Evolutionary conservation across 2,329 filamentous ascomycete species (phyloP).

Genomic region (Leptographium wingfieldii): DNA sequence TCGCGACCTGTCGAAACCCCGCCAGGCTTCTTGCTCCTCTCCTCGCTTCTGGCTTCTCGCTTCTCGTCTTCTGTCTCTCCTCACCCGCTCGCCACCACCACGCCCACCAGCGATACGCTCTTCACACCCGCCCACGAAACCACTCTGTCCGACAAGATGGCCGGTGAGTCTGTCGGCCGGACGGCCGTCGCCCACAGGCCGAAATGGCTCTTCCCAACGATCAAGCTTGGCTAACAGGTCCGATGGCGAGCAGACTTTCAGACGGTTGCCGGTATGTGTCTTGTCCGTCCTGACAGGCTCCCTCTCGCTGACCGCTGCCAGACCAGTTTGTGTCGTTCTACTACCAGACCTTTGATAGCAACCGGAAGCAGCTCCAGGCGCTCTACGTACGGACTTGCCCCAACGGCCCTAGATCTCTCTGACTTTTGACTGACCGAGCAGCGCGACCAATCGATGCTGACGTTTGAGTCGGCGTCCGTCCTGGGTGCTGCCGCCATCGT

Average conservation of each 20-base stretch:
- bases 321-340: constrained; percentile 85
- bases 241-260: constrained; percentile 3
- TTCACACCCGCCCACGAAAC: background rate
- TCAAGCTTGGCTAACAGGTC: background rate
- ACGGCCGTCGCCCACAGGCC: background rate
- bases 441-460: constrained; percentile 81
- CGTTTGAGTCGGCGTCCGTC: constrained; percentile 64
- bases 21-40: background rate
- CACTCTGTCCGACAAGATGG: background rate
- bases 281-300: background rate
- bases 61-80: background rate
- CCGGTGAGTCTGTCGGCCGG: background rate
- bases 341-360: constrained; percentile 73
- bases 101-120: background rate
- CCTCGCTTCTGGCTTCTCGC: background rate
- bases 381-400: constrained; percentile 63
- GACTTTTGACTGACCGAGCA: constrained; percentile 21
- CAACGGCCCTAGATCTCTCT: background rate
- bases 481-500: constrained; percentile 55
- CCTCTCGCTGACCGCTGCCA: constrained; percentile 24
- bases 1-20: background rate
- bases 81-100: background rate
- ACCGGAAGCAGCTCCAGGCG: constrained; percentile 49
- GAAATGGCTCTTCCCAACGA: background rate
- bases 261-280: constrained; percentile 7